phyloP scores from a whole-genome alignment of 257 asterid genomes.

The Paraleonurus japonicus region DNA sequence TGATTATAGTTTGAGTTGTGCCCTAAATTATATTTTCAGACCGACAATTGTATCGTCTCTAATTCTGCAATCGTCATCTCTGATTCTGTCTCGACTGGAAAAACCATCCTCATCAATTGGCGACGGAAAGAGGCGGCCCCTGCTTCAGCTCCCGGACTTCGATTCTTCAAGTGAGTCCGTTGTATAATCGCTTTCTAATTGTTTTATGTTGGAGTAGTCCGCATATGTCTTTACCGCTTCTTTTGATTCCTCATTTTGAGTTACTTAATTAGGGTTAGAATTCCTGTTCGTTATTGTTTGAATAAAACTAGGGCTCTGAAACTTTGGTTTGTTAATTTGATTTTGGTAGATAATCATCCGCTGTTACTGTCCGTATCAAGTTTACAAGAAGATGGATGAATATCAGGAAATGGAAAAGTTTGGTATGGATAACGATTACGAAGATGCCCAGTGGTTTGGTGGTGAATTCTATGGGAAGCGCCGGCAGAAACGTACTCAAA shows the following conservation, averaged over 20 bases:
- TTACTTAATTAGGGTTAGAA: background rate
- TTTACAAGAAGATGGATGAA: slow-evolving; percentile 56
- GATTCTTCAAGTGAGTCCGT: slow-evolving; percentile 13
- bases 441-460: slow-evolving; percentile 71
- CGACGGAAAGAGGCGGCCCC: background rate
- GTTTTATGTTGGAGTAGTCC: background rate
- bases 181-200: background rate
- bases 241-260: background rate
- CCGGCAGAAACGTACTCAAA: slow-evolving; percentile 56
- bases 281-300: slow-evolving; percentile 1
- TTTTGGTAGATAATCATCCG: background rate
- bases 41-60: background rate
- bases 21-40: background rate
- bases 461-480: slow-evolving; percentile 65
- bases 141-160: background rate
- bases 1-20: background rate
- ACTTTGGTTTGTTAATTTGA: background rate
- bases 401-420: slow-evolving; percentile 80
- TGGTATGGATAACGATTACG: slow-evolving; percentile 78
- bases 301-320: background rate
- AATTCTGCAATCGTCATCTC: too few species aligned
- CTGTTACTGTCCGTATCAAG: background rate
- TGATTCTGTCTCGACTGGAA: background rate
- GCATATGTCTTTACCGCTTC: background rate
- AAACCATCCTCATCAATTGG: background rate